Evolutionary conservation across 1,284 basidiomycete species (phyloP).

Genomic region (Heterobasidion occidentale): DNA sequence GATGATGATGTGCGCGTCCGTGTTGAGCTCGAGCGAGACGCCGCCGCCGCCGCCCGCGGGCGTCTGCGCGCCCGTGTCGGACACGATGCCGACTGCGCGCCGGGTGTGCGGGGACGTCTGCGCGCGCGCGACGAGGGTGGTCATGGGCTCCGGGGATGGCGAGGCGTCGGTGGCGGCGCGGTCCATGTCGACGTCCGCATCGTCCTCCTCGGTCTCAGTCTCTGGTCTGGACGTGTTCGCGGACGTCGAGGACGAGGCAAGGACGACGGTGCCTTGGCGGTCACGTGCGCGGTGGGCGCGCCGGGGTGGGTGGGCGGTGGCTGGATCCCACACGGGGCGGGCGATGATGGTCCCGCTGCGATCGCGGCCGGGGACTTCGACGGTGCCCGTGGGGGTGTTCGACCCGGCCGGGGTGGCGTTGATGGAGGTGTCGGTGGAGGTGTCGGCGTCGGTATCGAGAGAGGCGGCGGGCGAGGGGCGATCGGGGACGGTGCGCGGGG

Average conservation of each 20-base stretch:
- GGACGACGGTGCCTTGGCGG: constrained; percentile 24
- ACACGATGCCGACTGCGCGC: constrained; percentile 56
- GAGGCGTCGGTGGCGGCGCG: constrained; percentile 25
- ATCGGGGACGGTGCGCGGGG: constrained; percentile 13
- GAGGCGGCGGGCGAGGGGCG: constrained; percentile 12
- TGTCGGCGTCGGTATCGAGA: constrained; percentile 41
- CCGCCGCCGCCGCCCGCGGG: constrained; percentile 16
- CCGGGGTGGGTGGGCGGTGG: constrained; percentile 17
- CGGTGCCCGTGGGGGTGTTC: constrained; percentile 50
- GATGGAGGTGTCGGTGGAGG: constrained; percentile 51
- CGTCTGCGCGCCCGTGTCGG: constrained; percentile 33
- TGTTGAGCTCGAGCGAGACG: constrained; percentile 35
- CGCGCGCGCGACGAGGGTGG: constrained; percentile 22
- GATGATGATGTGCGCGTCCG: constrained; percentile 64
- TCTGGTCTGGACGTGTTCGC: constrained; percentile 53
- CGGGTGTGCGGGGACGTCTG: constrained; percentile 24
- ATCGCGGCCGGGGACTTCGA: constrained; percentile 49
- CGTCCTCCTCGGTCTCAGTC: constrained; percentile 71
- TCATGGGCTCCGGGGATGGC: constrained; percentile 30
- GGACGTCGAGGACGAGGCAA: constrained; percentile 43
- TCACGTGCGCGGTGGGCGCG: constrained; percentile 23
- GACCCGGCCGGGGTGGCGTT: constrained; percentile 50
- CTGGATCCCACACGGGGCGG: constrained; percentile 50
- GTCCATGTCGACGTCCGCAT: constrained; percentile 47
- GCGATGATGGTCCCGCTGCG: constrained; percentile 71